Base-by-base conservation (phyloP, 2,329 filamentous ascomycete species). In the Lasiodiplodia gonubiensis region DNA sequence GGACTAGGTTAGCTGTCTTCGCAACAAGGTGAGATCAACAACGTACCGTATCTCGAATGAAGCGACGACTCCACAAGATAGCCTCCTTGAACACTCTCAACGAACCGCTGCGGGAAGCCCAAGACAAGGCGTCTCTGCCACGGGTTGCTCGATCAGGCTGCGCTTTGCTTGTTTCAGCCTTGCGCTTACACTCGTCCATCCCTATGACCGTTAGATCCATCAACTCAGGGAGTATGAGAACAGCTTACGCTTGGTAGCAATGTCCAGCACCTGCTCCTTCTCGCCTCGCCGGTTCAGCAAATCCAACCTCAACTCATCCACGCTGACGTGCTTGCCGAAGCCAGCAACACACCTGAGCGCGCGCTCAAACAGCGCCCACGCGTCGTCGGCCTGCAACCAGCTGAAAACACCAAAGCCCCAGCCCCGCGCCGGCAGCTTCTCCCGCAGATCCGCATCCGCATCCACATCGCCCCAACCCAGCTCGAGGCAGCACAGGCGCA, bases 61-160 rank as follows among this genome's bases (percentile, higher is more conserved):
- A 81, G 2, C 77, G 73, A 7, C 73, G 76, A 0, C 75, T 70
- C 80, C 80, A 82, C 2, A 73, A 39, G 2, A 80, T 42, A 1
- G 74, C 73, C 6, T 78, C 72, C 23, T 69, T 70, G 23, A 75
- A 74, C 1, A 80, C 18, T 0, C 73, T 68, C 0, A 78, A 64
- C 11, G 73, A 78, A 2, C 75, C 74, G 55, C 75, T 79, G 18
- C 76, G 76, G 3, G 75, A 72, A 14, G 78, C 73, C 67, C 70
- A 77, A 3, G 14, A 1, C 21, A 57, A 5, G 0, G 54, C 54
- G 1, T 27, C 10, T 23, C 4, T 57, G 3, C 33, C 54, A n/a
- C 25, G 35, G 1, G n/a, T 23, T 2, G 54, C 54, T 42, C 54
- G 54, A 57, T 25, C 35, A 6, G 6, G 37, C n/a, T 57, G 54